Evolutionary conservation across 176 grass and related monocot species (phyloP).

Genomic region (Carex scoparia): DNA sequence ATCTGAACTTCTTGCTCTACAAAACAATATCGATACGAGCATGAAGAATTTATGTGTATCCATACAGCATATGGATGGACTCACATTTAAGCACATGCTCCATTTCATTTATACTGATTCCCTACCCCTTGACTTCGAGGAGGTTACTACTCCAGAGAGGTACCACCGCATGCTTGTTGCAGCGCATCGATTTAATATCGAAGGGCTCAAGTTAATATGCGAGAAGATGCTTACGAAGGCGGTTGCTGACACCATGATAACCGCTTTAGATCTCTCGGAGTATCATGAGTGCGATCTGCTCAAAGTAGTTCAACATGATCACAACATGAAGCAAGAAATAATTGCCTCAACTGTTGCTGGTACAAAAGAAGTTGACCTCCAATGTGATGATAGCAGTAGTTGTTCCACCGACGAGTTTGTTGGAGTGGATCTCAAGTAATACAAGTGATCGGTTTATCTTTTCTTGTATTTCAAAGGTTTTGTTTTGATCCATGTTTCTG

Average conservation of each 20-base stretch:
- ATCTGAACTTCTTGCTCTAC: background rate
- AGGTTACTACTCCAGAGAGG: background rate
- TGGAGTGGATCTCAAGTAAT: background rate
- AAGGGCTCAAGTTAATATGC: slow-evolving; percentile 12
- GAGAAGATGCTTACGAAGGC: background rate
- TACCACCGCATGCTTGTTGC: slow-evolving; percentile 12
- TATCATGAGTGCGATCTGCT: slow-evolving; percentile 1
- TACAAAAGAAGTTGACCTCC: background rate
- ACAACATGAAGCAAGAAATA: slow-evolving; percentile 3
- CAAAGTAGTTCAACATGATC: slow-evolving; percentile 1
- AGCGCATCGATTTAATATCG: slow-evolving; percentile 6
- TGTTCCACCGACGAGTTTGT: background rate
- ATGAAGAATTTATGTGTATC: slow-evolving; percentile 7
- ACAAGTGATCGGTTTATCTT: background rate
- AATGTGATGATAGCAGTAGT: background rate
- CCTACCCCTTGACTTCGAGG: background rate
- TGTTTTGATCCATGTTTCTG: background rate
- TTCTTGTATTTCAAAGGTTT: background rate
- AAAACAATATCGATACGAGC: background rate
- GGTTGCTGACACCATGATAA: slow-evolving; percentile 8
- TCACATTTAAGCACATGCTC: slow-evolving; percentile 18
- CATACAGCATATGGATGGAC: slow-evolving; percentile 12
- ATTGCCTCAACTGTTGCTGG: background rate
- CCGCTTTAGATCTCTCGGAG: background rate
- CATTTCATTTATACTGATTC: slow-evolving; percentile 21